Evolutionary conservation across 169 alveolate genomes (phyloP).

Genomic region (Cryptosporidium ubiquitum): DNA sequence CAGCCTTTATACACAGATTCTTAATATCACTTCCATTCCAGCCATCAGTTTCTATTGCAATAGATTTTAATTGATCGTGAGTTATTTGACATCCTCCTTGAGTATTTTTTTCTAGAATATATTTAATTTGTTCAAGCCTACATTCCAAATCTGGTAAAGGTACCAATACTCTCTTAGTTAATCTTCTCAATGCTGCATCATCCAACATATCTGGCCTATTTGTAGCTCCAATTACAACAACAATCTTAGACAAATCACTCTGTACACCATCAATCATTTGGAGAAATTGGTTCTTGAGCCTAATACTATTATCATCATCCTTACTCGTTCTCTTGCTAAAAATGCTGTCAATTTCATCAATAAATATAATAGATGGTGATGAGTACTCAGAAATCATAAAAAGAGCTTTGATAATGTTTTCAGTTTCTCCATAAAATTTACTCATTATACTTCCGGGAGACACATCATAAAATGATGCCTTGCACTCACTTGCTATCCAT

Average conservation of each 20-base stretch:
- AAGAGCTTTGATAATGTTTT: slow-evolving; percentile 90
- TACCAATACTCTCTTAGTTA: slow-evolving; percentile 90
- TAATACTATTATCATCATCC: slow-evolving; percentile 91
- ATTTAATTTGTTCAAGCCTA: slow-evolving; percentile 85
- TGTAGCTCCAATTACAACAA: slow-evolving; percentile 93
- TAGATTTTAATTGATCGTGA: slow-evolving; percentile 81
- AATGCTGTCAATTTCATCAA: slow-evolving; percentile 94
- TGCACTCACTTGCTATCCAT: slow-evolving; percentile 92
- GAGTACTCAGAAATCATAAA: slow-evolving; percentile 90
- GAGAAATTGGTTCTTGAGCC: slow-evolving; percentile 92
- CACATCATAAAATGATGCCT: slow-evolving; percentile 91
- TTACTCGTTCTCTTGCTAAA: slow-evolving; percentile 88
- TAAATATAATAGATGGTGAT: slow-evolving; percentile 91
- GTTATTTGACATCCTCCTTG: slow-evolving; percentile 80
- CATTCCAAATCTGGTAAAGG: slow-evolving; percentile 92
- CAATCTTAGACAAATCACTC: slow-evolving; percentile 83
- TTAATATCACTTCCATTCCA: slow-evolving; percentile 89
- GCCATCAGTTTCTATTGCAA: slow-evolving; percentile 83
- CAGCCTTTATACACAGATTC: slow-evolving; percentile 87
- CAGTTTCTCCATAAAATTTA: slow-evolving; percentile 94
- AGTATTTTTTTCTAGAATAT: slow-evolving; percentile 83
- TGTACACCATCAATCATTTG: slow-evolving; percentile 94
- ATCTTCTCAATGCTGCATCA: slow-evolving; percentile 94
- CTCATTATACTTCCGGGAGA: slow-evolving; percentile 92
- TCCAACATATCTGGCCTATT: slow-evolving; percentile 94